Base-by-base conservation (phyloP, 2,329 filamentous ascomycete genomes). In the Davidsoniella virescens region DNA sequence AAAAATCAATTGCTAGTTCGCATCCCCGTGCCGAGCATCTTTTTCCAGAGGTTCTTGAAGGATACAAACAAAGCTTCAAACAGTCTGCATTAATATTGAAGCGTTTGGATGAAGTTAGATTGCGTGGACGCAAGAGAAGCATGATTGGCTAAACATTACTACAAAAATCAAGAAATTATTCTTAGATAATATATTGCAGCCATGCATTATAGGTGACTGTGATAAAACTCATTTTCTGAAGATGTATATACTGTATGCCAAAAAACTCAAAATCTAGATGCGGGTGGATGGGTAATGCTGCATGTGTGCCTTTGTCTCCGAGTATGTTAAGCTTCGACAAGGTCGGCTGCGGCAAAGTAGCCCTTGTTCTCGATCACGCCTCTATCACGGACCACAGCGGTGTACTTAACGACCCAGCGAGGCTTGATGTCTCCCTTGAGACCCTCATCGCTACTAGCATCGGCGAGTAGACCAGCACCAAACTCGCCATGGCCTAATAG, bases 321-420 rank as follows among this genome's bases (percentile, higher is more conserved):
- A 44, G 54, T 52, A 50, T 70, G 68, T 44, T 33, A 33, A 12
- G 7, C 6, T 10, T 33, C 7, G 26, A 69, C 68, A 56, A 92
- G 65, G 61, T 87, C 81, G 2, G 88, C 90, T 17, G 80, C 78
- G 1, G 90, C 90, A 69, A 95, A 95, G 65, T 95, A 96, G 6
- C 92, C 92, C 70, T 96, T 98, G 62, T 92, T 94, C 70, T 98
- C 92, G 56, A 98, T 90, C 7, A 98, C 92, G 12, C 92, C 92
- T 49, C 92, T 74, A 62, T 96, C 84, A 63, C 84, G 84, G 39
- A 96, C 86, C 52, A 96, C 90, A 1, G 92, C 92, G 37, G 90
- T 95, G 63, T 98, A 98, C 63, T 96, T 94, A 57, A 90, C 82
- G 25, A 96, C 92, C 90, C 92, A 98, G 62, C 90, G 80, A 25